Evolutionary conservation across 140 eudicot genomes (phyloP).

Genomic region (Erigeron philadelphicus): DNA sequence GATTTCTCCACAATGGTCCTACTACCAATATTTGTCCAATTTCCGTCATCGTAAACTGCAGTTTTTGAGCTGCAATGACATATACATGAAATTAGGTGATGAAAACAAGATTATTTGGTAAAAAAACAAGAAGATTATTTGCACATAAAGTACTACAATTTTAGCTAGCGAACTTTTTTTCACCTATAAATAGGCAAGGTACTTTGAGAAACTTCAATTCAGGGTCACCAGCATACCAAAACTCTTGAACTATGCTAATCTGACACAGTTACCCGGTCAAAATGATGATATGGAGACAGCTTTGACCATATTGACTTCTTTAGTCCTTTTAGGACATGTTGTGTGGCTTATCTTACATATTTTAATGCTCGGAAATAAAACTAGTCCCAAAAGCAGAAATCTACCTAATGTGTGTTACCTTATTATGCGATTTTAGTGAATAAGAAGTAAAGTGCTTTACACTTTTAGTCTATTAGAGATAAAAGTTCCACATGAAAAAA

Average conservation of each 20-base stretch:
- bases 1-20: constrained; percentile 36
- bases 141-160: not conserved
- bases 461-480: too few species aligned
- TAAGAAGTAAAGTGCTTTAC: too few species aligned
- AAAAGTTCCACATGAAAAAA: not conserved
- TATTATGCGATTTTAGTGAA: too few species aligned
- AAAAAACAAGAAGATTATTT: not conserved
- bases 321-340: not conserved
- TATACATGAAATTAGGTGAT: constrained; percentile 13
- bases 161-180: not conserved
- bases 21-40: constrained; percentile 37
- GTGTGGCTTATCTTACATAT: not conserved
- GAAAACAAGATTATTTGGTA: not conserved
- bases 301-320: not conserved
- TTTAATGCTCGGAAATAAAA: too few species aligned
- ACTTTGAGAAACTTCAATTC: not conserved
- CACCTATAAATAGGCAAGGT: not conserved
- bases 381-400: too few species aligned
- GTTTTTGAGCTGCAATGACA: constrained; percentile 52
- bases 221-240: too few species aligned
- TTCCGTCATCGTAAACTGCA: constrained; percentile 44
- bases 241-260: too few species aligned
- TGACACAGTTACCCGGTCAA: too few species aligned
- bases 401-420: not conserved
- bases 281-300: not conserved